phyloP scores from a whole-genome alignment of 2,329 filamentous ascomycete species.

The Aspergillus quadricinctus region DNA sequence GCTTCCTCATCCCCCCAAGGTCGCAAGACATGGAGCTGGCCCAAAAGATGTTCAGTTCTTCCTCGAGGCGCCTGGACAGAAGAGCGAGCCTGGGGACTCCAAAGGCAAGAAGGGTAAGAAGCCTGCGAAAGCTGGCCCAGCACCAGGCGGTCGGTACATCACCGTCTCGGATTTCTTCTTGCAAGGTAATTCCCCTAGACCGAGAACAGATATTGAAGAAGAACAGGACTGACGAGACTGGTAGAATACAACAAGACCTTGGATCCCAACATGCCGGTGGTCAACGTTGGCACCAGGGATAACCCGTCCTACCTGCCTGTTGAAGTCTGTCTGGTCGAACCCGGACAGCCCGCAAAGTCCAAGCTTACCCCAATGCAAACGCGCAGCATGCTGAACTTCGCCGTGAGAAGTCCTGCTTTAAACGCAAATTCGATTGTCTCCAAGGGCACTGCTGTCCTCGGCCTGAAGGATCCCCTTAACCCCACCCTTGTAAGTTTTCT shows the following conservation, averaged over 20 bases:
- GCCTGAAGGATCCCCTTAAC: conserved; percentile 47
- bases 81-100: conserved; percentile 6
- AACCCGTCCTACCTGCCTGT: conserved; percentile 63
- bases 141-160: conserved; percentile 41
- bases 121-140: conserved; percentile 25
- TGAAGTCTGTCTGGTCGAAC: conserved; percentile 60
- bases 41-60: conserved; percentile 55
- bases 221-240: neutral
- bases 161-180: conserved; percentile 51
- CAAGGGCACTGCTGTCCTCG: conserved; percentile 53
- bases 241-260: conserved; percentile 37
- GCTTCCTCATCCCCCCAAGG: conserved; percentile 33
- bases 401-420: conserved; percentile 60
- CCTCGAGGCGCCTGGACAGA: conserved; percentile 28
- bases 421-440: conserved; percentile 65
- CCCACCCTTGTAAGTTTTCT: conserved; percentile 40
- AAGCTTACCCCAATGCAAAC: conserved; percentile 61
- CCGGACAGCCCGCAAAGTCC: conserved; percentile 60
- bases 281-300: conserved; percentile 60
- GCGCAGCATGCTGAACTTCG: conserved; percentile 65
- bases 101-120: conserved; percentile 29
- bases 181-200: conserved; percentile 27
- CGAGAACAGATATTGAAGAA: neutral
- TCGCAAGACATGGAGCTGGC: conserved; percentile 40
- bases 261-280: conserved; percentile 49